Percentiles rank a stretch among this genome's conserved stretches.
phyloP scores from a whole-genome alignment of 768 basidiomycete genomes.

The Termitomyces heimii region DNA sequence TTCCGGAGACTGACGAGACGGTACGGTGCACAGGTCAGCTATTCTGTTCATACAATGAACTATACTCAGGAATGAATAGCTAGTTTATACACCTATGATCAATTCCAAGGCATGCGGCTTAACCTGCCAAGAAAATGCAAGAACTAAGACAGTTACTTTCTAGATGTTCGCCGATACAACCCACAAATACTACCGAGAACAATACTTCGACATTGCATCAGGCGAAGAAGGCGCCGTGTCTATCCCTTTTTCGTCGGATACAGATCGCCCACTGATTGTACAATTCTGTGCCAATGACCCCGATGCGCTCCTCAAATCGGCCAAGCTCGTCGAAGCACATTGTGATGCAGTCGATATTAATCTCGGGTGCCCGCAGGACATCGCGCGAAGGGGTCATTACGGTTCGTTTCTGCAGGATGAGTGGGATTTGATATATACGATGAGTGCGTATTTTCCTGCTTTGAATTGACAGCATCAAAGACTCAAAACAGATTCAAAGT shows the following conservation, averaged over 20 bases:
- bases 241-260: neutral
- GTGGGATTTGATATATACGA: neutral
- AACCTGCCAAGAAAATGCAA: neutral
- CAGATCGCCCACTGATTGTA: neutral
- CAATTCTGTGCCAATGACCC: neutral
- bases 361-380: neutral
- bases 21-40: slow-evolving; percentile 72
- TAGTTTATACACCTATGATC: slow-evolving; percentile 98
- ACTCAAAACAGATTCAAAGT: neutral
- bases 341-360: neutral
- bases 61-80: slow-evolving; percentile 30
- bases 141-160: neutral
- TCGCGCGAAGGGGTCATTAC: neutral
- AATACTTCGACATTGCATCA: slow-evolving; percentile 59
- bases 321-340: neutral
- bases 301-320: neutral
- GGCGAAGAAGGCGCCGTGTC: slow-evolving; percentile 80
- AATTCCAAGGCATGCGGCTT: slow-evolving; percentile 67
- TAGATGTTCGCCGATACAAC: slow-evolving; percentile 59
- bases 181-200: slow-evolving; percentile 51
- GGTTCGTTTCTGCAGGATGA: neutral
- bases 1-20: slow-evolving; percentile 82
- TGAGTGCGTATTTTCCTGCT: neutral
- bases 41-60: neutral
- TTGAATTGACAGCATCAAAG: neutral